Conservation (phyloP, 2,329 filamentous ascomycete species). For the Phyllosticta capitalensis region DNA sequence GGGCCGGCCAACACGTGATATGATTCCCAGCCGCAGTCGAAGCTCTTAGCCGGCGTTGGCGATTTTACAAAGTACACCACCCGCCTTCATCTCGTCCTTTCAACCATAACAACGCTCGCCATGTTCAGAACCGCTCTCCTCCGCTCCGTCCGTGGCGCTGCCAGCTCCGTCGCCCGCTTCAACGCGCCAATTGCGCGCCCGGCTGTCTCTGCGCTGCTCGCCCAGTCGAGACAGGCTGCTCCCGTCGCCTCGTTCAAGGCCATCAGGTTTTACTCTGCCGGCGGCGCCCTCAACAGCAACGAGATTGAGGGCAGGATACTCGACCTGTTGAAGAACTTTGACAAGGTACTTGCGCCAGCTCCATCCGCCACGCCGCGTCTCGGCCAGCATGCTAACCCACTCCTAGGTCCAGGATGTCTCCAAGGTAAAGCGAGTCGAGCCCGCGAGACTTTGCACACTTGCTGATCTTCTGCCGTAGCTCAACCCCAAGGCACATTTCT, state of each 20-base stretch:
- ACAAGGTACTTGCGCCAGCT: constrained; percentile 59
- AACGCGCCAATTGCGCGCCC: constrained; percentile 47
- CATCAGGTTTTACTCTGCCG: constrained; percentile 79
- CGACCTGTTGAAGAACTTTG: constrained; percentile 87
- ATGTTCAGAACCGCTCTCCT: constrained; percentile 90
- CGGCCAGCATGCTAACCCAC: constrained; percentile 18
- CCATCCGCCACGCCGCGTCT: not conserved
- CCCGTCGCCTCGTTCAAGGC: constrained; percentile 57
- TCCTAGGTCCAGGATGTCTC: constrained; percentile 52
- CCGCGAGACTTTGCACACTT: not conserved
- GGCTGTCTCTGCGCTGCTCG: constrained; percentile 51
- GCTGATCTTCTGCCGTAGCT: constrained; percentile 50
- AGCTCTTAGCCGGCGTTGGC: constrained; percentile 10
- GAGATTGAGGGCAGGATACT: constrained; percentile 90
- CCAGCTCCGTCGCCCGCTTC: constrained; percentile 32
- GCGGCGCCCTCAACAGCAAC: constrained; percentile 64
- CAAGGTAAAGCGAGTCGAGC: constrained; percentile 37
- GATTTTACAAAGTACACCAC: constrained; percentile 12
- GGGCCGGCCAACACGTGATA: constrained; percentile 4
- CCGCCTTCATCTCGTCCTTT: constrained; percentile 17
- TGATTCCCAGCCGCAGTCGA: constrained; percentile 2
- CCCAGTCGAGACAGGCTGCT: constrained; percentile 50
- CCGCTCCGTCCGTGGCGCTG: constrained; percentile 56
- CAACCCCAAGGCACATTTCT: constrained; percentile 75
- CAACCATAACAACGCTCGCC: constrained; percentile 27